These are phyloP conservation scores for Thalassiosira mediterranea DNA, from an alignment of 352 stramenopile species.

Conservation along the genomic window DNA sequence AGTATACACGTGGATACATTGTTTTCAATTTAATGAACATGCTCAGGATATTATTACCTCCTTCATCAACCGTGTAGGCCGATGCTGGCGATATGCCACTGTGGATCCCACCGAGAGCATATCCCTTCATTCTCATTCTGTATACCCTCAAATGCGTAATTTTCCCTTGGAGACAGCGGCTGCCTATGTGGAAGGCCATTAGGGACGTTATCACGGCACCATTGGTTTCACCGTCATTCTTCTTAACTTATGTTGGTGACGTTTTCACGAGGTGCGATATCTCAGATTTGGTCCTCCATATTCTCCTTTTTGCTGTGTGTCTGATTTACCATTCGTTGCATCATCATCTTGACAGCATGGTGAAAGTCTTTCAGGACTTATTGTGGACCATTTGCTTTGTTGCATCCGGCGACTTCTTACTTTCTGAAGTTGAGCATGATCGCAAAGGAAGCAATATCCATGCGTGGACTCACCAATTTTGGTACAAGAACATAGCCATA, in stretches of 20 bases:
- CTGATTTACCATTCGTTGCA: too few species aligned
- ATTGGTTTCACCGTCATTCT: slow-evolving; percentile 92
- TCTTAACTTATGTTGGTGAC: slow-evolving; percentile 89
- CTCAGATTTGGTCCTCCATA: slow-evolving; percentile 9
- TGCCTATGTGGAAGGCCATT: slow-evolving; percentile 88
- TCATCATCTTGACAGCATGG: slow-evolving; percentile 48
- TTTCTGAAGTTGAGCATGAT: slow-evolving; percentile 67
- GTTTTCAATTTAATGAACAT: too few species aligned
- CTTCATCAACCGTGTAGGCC: too few species aligned
- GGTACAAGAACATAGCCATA: slow-evolving; percentile 94
- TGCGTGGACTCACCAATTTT: slow-evolving; percentile 85
- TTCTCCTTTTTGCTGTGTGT: not conserved
- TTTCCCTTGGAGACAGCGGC: slow-evolving; percentile 88
- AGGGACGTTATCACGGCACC: slow-evolving; percentile 90
- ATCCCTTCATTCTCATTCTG: slow-evolving; percentile 90
- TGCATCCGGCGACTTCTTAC: slow-evolving; percentile 91
- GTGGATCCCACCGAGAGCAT: slow-evolving; percentile 85
- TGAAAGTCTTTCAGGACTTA: slow-evolving; percentile 85
- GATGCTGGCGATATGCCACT: slow-evolving; percentile 71
- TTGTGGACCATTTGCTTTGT: slow-evolving; percentile 96
- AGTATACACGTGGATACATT: too few species aligned
- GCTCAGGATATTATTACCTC: too few species aligned
- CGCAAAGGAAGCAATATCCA: slow-evolving; percentile 62
- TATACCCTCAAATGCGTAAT: slow-evolving; percentile 94
- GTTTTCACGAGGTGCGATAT: slow-evolving; percentile 76